Evolutionary conservation across 495 filamentous ascomycete species (phyloP).

Genomic region (Elaphomyces granulatus): DNA sequence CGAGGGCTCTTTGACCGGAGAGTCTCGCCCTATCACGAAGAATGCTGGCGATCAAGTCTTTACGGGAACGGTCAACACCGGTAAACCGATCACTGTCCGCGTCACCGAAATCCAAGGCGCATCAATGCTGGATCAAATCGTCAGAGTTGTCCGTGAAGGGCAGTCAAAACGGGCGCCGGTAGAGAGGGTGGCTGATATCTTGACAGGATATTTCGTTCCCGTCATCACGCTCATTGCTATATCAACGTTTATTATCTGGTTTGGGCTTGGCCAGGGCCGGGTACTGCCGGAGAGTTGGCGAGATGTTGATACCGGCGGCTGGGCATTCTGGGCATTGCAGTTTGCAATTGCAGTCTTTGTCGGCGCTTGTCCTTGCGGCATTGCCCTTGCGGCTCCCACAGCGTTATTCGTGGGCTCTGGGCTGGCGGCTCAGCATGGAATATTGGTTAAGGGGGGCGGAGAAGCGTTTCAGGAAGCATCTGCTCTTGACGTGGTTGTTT

Average conservation of each 20-base stretch:
- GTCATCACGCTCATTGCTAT: slow-evolving; percentile 70
- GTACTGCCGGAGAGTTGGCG: slow-evolving; percentile 50
- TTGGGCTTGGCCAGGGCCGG: slow-evolving; percentile 57
- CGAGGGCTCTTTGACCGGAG: slow-evolving; percentile 82
- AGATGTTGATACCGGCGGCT: slow-evolving; percentile 53
- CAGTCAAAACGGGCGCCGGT: slow-evolving; percentile 79
- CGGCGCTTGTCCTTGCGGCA: slow-evolving; percentile 85
- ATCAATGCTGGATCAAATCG: slow-evolving; percentile 89
- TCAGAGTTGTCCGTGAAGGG: slow-evolving; percentile 78
- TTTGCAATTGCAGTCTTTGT: slow-evolving; percentile 95
- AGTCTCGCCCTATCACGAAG: slow-evolving; percentile 71
- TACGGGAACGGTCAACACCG: slow-evolving; percentile 77
- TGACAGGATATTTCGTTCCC: slow-evolving; percentile 86
- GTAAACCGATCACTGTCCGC: slow-evolving; percentile 49
- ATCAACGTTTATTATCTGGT: slow-evolving; percentile 71
- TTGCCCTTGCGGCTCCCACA: slow-evolving; percentile 88
- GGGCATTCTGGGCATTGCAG: slow-evolving; percentile 75
- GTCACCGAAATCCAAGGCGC: slow-evolving; percentile 57
- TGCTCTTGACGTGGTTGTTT: slow-evolving; percentile 70
- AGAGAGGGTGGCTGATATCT: slow-evolving; percentile 66
- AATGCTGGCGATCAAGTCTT: slow-evolving; percentile 55
- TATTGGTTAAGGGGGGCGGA: slow-evolving; percentile 88
- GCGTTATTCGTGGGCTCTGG: slow-evolving; percentile 87
- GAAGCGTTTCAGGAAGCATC: slow-evolving; percentile 94
- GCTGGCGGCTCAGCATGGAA: slow-evolving; percentile 74